These are phyloP conservation scores for Gaillardinia entomophila DNA, from an alignment of 805 yeast genomes.

Conservation along the genomic window DNA sequence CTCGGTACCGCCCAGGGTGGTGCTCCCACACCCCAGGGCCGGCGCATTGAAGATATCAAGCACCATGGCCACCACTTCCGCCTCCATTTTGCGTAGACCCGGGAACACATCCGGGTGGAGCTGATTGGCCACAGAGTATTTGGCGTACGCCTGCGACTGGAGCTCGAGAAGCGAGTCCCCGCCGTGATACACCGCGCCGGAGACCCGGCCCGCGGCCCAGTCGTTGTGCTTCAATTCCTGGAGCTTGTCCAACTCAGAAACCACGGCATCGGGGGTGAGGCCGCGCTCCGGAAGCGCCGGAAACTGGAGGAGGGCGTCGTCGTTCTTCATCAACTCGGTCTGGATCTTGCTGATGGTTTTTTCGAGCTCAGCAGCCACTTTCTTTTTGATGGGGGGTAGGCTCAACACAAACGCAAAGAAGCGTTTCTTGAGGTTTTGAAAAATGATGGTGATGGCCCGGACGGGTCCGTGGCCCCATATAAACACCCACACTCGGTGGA, in stretches of 20 bases:
- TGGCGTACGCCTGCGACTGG: slow-evolving; percentile 71
- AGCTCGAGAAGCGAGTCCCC: slow-evolving; percentile 70
- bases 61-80: slow-evolving; percentile 92
- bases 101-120: slow-evolving; percentile 97
- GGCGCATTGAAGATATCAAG: slow-evolving; percentile 80
- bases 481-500: slow-evolving; percentile 4
- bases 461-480: slow-evolving; percentile 14
- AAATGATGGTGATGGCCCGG: slow-evolving; percentile 1
- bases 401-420: slow-evolving; percentile 10
- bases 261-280: slow-evolving; percentile 40
- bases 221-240: slow-evolving; percentile 56
- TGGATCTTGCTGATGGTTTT: slow-evolving; percentile 48
- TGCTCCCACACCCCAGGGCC: slow-evolving; percentile 51
- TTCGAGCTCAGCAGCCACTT: slow-evolving; percentile 57
- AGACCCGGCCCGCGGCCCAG: slow-evolving; percentile 81
- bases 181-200: slow-evolving; percentile 97
- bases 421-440: slow-evolving; percentile 2
- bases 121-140: slow-evolving; percentile 85
- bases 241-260: slow-evolving; percentile 45
- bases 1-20: slow-evolving; percentile 95
- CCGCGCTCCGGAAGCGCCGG: slow-evolving; percentile 57
- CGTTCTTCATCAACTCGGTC: slow-evolving; percentile 49
- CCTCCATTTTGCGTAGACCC: slow-evolving; percentile 92
- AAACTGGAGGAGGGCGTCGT: slow-evolving; percentile 40
- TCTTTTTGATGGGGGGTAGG: slow-evolving; percentile 49